phyloP scores from a whole-genome alignment of 1,284 basidiomycete species.

The Boletus sp. region DNA sequence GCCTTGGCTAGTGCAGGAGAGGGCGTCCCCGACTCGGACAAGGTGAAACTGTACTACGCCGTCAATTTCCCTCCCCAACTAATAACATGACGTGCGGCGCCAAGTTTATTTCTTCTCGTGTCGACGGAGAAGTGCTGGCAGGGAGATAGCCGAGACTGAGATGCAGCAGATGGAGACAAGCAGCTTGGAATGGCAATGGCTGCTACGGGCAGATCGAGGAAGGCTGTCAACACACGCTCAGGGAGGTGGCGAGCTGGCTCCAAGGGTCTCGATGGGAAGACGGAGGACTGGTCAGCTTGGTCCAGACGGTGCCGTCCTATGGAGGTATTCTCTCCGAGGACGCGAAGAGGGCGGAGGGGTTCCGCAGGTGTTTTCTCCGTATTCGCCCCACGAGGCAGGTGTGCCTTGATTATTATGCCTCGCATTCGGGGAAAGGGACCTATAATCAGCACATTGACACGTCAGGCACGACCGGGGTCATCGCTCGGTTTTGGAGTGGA shows the following conservation, averaged over 20 bases:
- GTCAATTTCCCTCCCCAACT: no score
- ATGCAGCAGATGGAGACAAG: not conserved
- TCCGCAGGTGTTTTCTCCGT: no score
- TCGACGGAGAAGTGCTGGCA: not conserved
- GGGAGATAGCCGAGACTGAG: not conserved
- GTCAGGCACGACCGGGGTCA: not conserved
- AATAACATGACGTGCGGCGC: not conserved
- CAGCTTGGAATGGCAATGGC: not conserved
- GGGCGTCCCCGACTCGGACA: no score
- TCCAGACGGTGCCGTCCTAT: no score
- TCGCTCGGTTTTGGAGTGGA: constrained; percentile 8
- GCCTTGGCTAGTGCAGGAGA: no score
- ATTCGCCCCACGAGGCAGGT: not conserved
- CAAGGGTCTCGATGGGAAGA: not conserved
- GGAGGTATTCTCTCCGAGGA: not conserved
- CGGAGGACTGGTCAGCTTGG: no score
- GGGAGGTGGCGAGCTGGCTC: not conserved
- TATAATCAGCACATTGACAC: not conserved
- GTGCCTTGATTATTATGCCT: not conserved
- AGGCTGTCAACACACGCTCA: not conserved
- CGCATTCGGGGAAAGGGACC: not conserved
- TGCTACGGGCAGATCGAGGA: no score
- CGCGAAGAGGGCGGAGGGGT: not conserved
- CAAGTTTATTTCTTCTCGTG: not conserved
- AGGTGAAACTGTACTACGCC: no score